A percentile compares a stretch with the other conserved stretches of the same genome.
phyloP scores from a whole-genome alignment of 176 grass and related monocot species.

The Miscanthus lutarioriparius region DNA sequence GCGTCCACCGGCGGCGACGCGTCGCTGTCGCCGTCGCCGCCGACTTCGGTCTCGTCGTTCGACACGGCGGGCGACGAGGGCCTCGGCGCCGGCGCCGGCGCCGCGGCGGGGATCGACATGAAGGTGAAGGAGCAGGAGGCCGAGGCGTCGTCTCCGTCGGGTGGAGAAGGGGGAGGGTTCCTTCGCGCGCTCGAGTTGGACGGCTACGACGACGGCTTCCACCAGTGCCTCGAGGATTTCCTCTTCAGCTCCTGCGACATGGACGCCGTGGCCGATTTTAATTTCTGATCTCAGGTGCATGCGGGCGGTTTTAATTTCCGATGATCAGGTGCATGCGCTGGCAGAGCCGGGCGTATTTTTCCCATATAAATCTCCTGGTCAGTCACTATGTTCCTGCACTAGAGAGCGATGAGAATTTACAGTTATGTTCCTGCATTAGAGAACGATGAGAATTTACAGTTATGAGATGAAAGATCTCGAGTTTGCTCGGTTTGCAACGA shows the following conservation, averaged over 20 bases:
- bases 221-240: constrained; percentile 31
- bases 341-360: not conserved
- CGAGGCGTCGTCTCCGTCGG: not conserved
- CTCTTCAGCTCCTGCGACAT: constrained; percentile 23
- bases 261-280: not conserved
- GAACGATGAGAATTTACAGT: not conserved
- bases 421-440: not conserved
- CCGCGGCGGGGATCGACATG: constrained; percentile 6
- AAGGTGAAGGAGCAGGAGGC: constrained; percentile 10
- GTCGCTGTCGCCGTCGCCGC: not conserved
- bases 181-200: constrained; percentile 11
- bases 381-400: not conserved
- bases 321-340: constrained; percentile 14
- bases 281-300: constrained; percentile 7
- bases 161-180: constrained; percentile 13
- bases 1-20: not conserved
- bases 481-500: not conserved
- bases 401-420: not conserved
- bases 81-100: not conserved
- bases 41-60: constrained; percentile 10
- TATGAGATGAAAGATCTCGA: not conserved
- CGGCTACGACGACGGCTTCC: constrained; percentile 11
- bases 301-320: not conserved
- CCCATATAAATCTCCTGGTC: not conserved
- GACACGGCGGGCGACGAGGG: constrained; percentile 2